Conservation (phyloP, 805 yeast genomes). For the Candida rishiriensis region DNA sequence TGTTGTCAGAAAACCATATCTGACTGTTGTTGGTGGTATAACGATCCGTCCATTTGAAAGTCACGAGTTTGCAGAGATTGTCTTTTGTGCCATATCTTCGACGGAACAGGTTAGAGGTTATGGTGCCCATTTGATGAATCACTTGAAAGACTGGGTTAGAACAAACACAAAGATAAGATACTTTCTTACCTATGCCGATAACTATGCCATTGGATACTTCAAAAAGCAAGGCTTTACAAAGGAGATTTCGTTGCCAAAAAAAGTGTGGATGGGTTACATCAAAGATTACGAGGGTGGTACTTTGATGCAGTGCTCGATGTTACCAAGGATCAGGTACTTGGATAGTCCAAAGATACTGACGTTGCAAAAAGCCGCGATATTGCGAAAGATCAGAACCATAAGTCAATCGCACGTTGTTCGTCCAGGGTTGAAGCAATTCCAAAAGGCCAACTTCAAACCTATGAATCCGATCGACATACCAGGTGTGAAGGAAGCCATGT, state of each 20-base stretch:
- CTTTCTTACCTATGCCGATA: slow-evolving; percentile 94
- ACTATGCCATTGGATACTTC: slow-evolving; percentile 97
- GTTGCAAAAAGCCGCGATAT: slow-evolving; percentile 87
- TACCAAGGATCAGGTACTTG: slow-evolving; percentile 81
- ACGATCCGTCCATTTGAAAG: slow-evolving; percentile 92
- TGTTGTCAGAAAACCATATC: slow-evolving; percentile 77
- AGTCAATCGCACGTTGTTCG: slow-evolving; percentile 77
- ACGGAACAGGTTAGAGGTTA: slow-evolving; percentile 98
- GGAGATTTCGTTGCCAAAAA: slow-evolving; percentile 80
- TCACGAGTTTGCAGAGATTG: slow-evolving; percentile 94
- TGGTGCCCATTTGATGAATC: slow-evolving; percentile 99
- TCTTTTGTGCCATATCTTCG: slow-evolving; percentile 95
- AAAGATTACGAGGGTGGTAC: slow-evolving; percentile 99
- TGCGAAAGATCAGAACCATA: slow-evolving; percentile 73
- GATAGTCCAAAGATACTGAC: slow-evolving; percentile 84
- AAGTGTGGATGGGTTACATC: slow-evolving; percentile 96
- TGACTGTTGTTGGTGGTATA: slow-evolving; percentile 96
- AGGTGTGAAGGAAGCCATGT: slow-evolving; percentile 88
- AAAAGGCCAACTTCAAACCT: slow-evolving; percentile 40
- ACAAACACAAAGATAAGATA: slow-evolving; percentile 81
- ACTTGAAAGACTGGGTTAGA: slow-evolving; percentile 89
- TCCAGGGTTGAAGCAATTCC: slow-evolving; percentile 75
- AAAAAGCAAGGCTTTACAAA: slow-evolving; percentile 98
- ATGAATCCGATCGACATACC: slow-evolving; percentile 85
- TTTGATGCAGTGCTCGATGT: slow-evolving; percentile 93